Conservation (phyloP, 768 basidiomycete species). For the Pisolithus orientalis region DNA sequence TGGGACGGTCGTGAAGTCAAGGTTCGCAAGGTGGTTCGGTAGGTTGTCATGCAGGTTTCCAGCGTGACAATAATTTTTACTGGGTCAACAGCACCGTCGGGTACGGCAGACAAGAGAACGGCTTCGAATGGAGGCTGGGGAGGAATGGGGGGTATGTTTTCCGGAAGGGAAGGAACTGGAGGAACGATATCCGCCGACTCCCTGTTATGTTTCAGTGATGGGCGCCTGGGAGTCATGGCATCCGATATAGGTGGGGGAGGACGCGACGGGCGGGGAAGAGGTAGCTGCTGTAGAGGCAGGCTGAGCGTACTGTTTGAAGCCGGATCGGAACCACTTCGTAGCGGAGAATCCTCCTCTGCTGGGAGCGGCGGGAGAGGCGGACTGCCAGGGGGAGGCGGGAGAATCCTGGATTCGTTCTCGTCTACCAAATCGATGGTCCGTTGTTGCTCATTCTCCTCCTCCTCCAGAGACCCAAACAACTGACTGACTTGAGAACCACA, state of each 20-base stretch:
- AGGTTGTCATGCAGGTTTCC: conserved; percentile 65
- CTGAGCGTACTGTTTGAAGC: conserved; percentile 18
- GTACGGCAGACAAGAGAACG: conserved; percentile 57
- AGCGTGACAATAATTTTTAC: conserved; percentile 62
- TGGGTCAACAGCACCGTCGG: conserved; percentile 43
- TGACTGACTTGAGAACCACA: conserved; percentile 19
- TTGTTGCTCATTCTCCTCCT: conserved; percentile 9
- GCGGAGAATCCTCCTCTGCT: conserved; percentile 1
- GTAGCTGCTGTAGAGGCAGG: conserved; percentile 19
- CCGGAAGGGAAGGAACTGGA: conserved; percentile 45
- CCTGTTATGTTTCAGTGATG: conserved; percentile 29
- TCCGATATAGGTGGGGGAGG: conserved; percentile 20
- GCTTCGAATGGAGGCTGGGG: conserved; percentile 56
- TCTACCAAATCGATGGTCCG: conserved; percentile 8
- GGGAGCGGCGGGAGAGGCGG: conserved; percentile 56
- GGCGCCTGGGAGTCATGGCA: conserved; percentile 21
- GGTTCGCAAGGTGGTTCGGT: conserved; percentile 62
- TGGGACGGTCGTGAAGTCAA: conserved; percentile 63
- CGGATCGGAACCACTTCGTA: background rate
- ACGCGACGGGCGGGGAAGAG: conserved; percentile 32
- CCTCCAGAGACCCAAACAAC: conserved; percentile 4
- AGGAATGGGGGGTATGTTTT: conserved; percentile 38
- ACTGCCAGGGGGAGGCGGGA: conserved; percentile 28
- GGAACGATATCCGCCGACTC: conserved; percentile 31
- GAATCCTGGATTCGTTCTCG: conserved; percentile 12